These are phyloP conservation scores for Seiridium cupressi DNA, from an alignment of 2,329 filamentous ascomycete genomes.

Conservation along the genomic window DNA sequence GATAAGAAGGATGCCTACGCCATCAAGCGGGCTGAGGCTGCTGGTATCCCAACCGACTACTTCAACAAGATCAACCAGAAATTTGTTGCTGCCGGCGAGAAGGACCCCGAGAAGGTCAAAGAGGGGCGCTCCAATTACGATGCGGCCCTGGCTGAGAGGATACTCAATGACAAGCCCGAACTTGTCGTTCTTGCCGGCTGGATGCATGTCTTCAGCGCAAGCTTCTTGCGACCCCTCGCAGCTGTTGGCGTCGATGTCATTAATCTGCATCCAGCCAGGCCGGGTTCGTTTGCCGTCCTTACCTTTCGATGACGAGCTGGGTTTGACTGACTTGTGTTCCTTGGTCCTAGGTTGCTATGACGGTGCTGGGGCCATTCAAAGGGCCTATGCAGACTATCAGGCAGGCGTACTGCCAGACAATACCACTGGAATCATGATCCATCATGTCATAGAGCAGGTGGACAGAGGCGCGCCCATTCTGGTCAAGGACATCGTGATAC, in stretches of 20 bases:
- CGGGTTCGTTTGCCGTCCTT: conserved; percentile 17
- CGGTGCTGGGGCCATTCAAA: conserved; percentile 67
- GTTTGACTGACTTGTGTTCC: conserved; percentile 19
- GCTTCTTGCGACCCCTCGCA: conserved; percentile 69
- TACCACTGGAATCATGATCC: conserved; percentile 74
- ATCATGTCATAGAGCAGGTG: conserved; percentile 78
- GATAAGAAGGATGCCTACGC: conserved; percentile 49
- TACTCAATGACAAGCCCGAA: conserved; percentile 65
- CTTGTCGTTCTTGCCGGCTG: conserved; percentile 81
- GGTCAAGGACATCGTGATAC: conserved; percentile 65
- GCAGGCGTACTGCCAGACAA: conserved; percentile 54
- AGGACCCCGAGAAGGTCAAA: conserved; percentile 50
- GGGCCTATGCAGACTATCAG: conserved; percentile 64
- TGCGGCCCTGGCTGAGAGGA: conserved; percentile 66
- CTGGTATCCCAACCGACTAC: conserved; percentile 69
- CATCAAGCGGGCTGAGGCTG: conserved; percentile 42
- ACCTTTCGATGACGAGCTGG: neutral
- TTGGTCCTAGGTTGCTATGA: conserved; percentile 57
- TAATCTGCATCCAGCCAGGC: conserved; percentile 76
- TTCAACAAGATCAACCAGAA: conserved; percentile 80
- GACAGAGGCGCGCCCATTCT: conserved; percentile 77
- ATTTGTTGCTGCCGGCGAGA: conserved; percentile 55
- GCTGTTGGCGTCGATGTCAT: conserved; percentile 66
- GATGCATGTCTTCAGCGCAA: conserved; percentile 77
- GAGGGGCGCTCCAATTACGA: conserved; percentile 70